These are phyloP conservation scores for Helianthus tuberosus DNA, from an alignment of 129 eudicot genomes.

Conservation along the genomic window DNA sequence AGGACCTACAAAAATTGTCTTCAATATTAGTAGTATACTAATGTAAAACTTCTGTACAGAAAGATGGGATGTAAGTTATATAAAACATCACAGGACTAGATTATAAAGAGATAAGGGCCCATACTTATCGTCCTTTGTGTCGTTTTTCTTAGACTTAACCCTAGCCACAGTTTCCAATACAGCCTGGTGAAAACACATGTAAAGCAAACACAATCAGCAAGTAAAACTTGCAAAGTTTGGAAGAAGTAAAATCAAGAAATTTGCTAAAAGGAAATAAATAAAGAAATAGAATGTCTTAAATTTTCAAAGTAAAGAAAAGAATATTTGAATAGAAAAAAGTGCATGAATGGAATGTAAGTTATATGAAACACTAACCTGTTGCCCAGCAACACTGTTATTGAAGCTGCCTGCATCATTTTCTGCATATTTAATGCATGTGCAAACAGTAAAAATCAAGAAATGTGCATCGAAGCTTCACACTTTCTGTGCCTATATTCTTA, in stretches of 20 bases:
- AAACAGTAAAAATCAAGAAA: constrained; percentile 25
- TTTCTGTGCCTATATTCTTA: constrained; percentile 15
- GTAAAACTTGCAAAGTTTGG: constrained; percentile 7
- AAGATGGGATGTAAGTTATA: constrained; percentile 15
- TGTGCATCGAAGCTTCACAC: constrained; percentile 6
- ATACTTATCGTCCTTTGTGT: constrained; percentile 95
- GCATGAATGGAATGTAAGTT: no score
- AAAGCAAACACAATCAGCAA: constrained; percentile 31
- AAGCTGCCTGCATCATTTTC: constrained; percentile 87
- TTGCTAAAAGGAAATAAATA: neutral
- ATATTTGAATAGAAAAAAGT: neutral
- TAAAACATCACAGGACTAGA: neutral
- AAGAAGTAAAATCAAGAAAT: neutral
- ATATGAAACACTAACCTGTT: constrained; percentile 63
- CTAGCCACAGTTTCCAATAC: constrained; percentile 99
- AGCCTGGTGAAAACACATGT: constrained; percentile 61
- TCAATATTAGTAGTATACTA: constrained; percentile 14
- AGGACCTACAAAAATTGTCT: constrained; percentile 52
- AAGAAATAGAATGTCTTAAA: neutral
- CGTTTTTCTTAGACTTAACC: constrained; percentile 97
- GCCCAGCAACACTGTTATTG: constrained; percentile 85
- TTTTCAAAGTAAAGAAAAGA: neutral
- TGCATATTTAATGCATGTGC: constrained; percentile 45
- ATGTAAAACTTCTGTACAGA: neutral
- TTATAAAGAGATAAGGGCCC: constrained; percentile 16